Base-by-base conservation (phyloP, 345 rosid species). In the Gossypium raimondii region DNA sequence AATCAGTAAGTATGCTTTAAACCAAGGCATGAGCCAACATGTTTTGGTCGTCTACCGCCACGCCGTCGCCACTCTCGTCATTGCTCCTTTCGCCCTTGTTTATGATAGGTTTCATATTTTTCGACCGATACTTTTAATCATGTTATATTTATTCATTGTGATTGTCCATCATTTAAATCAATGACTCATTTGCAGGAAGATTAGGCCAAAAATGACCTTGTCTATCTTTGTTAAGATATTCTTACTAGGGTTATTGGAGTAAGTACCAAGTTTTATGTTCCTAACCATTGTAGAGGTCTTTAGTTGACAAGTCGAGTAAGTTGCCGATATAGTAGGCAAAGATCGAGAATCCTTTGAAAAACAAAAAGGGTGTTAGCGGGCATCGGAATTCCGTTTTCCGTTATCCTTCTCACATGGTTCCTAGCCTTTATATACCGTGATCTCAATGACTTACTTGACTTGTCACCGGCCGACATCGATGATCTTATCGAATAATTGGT, bases 81-180 rank as follows among this genome's bases (percentile, higher is more conserved):
- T 94, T 53, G 84, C 94, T 75, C 98, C 97, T 7, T 92, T 94
- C 8, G 97, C 97, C 73, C 41, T 94, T 44, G 11, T 83, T 75
- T 81, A 90, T 5, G 97, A 93, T 14, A 84, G 29, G 62, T 57
- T 22, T 57, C 61, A 22, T 10, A 20, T 20, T 57, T 20, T 20
- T 1, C 11, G 12, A 8, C 27, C 13, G 9, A 9, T 20, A 20
- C 20, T 9, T n/a, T 6, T 55, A 55, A 20, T 53, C 22, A n/a
- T 53, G 22, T 53, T n/a, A n/a, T 97, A 97, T 73, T 25, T 48
- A 18, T 53, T 10, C 41, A 34, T 34, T 34, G 41, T 34, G 41
- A 34, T 1, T 34, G 41, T 34, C 41, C 41, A 76, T 57, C 47
- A 29, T 18, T 43, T 29, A 38, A 27, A 7, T 17, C n/a, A n/a